Base-by-base conservation (phyloP, 2,329 filamentous ascomycete species). In the Diplodia sapinea region DNA sequence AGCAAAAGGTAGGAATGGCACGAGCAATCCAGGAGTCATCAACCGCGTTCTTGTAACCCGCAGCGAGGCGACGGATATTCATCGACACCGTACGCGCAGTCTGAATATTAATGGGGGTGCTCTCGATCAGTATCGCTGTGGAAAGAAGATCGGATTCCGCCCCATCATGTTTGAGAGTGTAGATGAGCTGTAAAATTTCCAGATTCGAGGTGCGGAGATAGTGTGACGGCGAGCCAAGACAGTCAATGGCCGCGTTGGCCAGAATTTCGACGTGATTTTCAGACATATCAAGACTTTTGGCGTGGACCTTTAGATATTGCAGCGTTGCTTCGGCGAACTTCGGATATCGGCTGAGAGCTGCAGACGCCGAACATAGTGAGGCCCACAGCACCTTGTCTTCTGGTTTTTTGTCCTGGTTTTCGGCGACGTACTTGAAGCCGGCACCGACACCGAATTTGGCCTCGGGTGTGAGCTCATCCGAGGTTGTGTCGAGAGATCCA, bases 1-100 rank as follows among this genome's bases (percentile, higher is more conserved):
- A 97, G 73, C 93, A 89, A 74, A 94, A 98, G 0, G 87, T 85
- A 0, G 94, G 91, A 36, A 98, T 85, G 7, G 93, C 88, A 72
- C 86, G 85, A 68, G 86, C 84, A 70, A 96, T 80, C 87, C 90
- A 91, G 1, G 86, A 86, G 47, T 86, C 83, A 2, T 86, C 80
- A 50, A 83, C 81, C 11, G 89, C 75, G 29, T 85, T 82, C 6
- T 85, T 79, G 75, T 95, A 96, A 23, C 83, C 76, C 17, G 84
- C 80, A 2, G 85, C 89, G 52, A 97, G 84, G 73, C 92, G 93
- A 56, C 94, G 90, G 65, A 97, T 86, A 70, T 94, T 89, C 86
- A 97, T 96, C 2, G 92, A 90, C 40, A 97, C 87, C 20, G 88
- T 87, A 67, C 95, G 87, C 62, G 88, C 87, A 61, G 90, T 92